Conservation (phyloP, 768 basidiomycete species). For the Panaeolus cyanescens region DNA sequence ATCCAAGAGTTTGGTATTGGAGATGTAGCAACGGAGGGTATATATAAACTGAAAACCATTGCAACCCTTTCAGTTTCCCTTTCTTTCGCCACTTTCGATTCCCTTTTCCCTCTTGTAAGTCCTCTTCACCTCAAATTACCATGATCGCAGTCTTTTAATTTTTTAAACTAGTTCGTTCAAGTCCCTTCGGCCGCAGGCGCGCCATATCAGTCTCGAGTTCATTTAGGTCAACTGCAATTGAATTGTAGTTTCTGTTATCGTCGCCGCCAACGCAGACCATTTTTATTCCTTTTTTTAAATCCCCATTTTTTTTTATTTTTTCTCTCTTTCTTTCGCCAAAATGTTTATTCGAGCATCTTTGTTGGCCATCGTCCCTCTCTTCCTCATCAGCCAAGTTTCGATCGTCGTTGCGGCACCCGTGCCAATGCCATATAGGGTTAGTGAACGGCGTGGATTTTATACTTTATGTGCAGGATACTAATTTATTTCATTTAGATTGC, state of each 20-base stretch:
- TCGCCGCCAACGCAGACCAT: constrained; percentile 7
- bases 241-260: constrained; percentile 1
- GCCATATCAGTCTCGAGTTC: constrained; percentile 27
- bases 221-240: constrained; percentile 12
- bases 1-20: neutral
- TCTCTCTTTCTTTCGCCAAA: no score
- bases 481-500: neutral
- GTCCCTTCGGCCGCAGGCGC: constrained; percentile 34
- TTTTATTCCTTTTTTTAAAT: constrained; percentile 14
- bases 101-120: constrained; percentile 11
- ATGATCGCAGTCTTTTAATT: constrained; percentile 11
- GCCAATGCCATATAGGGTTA: constrained; percentile 44
- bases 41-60: neutral
- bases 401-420: constrained; percentile 40
- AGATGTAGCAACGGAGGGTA: neutral
- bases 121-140: constrained; percentile 17
- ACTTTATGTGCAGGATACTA: neutral
- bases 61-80: neutral
- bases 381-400: constrained; percentile 40
- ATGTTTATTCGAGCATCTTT: constrained; percentile 49
- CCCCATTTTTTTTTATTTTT: constrained; percentile 9
- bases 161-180: constrained; percentile 19
- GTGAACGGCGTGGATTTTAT: constrained; percentile 10
- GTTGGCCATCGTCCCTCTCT: constrained; percentile 39
- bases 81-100: neutral